Base-by-base conservation (phyloP, 2,329 filamentous ascomycete genomes). In the Sclerotinia subarctica region DNA sequence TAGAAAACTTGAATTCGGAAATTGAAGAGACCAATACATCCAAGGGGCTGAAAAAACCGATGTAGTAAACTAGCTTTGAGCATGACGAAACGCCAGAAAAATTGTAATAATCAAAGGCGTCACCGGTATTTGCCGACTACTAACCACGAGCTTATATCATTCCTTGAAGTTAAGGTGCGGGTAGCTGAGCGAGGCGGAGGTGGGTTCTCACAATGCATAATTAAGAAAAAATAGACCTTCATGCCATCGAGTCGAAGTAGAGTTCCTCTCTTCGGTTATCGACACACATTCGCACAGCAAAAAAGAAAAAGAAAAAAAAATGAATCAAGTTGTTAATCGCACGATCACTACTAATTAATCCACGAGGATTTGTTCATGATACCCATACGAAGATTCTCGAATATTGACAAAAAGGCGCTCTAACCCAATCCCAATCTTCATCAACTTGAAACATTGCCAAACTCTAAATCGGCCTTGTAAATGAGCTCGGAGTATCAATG, bases 331-430 rank as follows among this genome's bases (percentile, higher is more conserved):
- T 35, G 10, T 35, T 35, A 10, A 35, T 10, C 29, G 21, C 19
- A 35, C 5, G 19, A 56, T 7, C 32, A n/a, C 7, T n/a, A 10
- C 10, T 32, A 54, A 54, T n/a, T 15, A 5, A 5, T n/a, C 3
- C 0, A 11, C 7, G n/a, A 32, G 32, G 0, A 1, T 1, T 1
- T n/a, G 15, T 35, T 56, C 4, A 5, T 17, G 5, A 56, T n/a
- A 11, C 32, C 6, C 10, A 32, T 8, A 3, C 7, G 5, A 38
- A 2, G 5, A 35, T 35, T 5, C 53, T 7, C 15, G 2, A 15
- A 56, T 5, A n/a, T 56, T 56, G 21, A 56, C 1, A 56, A 54
- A n/a, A 6, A n/a, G 21, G 8, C 19, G 6, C 19, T 47, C 8
- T 47, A 21, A 21, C 7, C n/a, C 6, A 4, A 15, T 19, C 15